These are phyloP conservation scores for Eucalyptus pauciflora DNA, from an alignment of 345 rosid species.

Conservation along the genomic window DNA sequence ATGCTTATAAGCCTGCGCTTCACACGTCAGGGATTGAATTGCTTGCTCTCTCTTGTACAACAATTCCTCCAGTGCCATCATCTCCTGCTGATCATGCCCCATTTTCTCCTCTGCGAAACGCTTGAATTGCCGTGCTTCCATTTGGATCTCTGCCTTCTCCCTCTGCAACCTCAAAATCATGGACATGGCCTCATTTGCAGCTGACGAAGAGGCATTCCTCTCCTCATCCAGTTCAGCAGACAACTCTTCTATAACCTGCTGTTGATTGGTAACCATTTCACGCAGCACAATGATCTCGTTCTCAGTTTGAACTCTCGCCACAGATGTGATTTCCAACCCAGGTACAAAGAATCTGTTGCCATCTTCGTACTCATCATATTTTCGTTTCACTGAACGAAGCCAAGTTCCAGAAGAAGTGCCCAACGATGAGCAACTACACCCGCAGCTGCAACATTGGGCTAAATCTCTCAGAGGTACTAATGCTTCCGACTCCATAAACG, in stretches of 20 bases:
- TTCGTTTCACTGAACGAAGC: constrained; percentile 67
- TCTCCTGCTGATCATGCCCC: constrained; percentile 90
- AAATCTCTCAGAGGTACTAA: constrained; percentile 14
- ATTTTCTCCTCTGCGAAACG: constrained; percentile 84
- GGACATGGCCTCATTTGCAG: constrained; percentile 97
- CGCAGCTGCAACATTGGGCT: constrained; percentile 51
- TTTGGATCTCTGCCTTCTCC: constrained; percentile 90
- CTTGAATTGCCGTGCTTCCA: constrained; percentile 92
- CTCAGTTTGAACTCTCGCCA: constrained; percentile 68
- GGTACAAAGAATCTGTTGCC: constrained; percentile 37
- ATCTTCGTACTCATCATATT: constrained; percentile 48
- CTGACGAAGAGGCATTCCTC: constrained; percentile 86
- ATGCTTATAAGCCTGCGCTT: constrained; percentile 86
- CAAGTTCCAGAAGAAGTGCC: constrained; percentile 18
- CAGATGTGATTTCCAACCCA: constrained; percentile 31
- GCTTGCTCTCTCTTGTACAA: constrained; percentile 86
- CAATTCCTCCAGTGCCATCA: constrained; percentile 61
- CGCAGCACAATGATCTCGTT: constrained; percentile 69
- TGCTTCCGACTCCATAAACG: constrained; percentile 42
- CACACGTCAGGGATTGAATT: constrained; percentile 70
- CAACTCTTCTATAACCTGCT: constrained; percentile 56
- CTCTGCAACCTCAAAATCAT: constrained; percentile 95
- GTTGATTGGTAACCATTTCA: constrained; percentile 69
- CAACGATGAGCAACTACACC: constrained; percentile 47
- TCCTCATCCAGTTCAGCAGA: constrained; percentile 79